Evolutionary conservation across 225 moss, liverwort and hornwort genomes (phyloP).

Genomic region (Neckera pumila): DNA sequence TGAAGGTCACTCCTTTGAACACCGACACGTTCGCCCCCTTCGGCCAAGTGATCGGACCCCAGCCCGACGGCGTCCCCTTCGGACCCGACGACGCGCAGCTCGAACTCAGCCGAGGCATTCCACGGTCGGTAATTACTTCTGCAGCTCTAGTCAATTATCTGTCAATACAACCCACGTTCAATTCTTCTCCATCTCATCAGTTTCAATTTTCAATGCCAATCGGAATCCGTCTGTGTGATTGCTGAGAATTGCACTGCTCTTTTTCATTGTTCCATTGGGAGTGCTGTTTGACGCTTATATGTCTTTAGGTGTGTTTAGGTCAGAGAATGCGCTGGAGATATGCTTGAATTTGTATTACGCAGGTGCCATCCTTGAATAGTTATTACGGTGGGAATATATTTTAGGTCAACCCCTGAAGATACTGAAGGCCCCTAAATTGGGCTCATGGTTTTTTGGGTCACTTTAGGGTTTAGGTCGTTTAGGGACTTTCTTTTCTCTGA

Average conservation of each 20-base stretch:
- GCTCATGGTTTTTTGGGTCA: not conserved
- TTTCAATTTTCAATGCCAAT: not conserved
- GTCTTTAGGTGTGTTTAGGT: not conserved
- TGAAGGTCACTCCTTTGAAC: not conserved
- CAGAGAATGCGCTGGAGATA: not conserved
- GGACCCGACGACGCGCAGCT: slow-evolving; percentile 60
- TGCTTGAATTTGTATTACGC: not conserved
- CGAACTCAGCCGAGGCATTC: slow-evolving; percentile 60
- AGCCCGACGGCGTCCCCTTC: slow-evolving; percentile 27
- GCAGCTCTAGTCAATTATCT: not conserved
- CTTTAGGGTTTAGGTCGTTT: not conserved
- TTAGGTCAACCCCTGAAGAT: not conserved
- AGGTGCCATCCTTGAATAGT: not conserved
- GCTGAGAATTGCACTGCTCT: not conserved
- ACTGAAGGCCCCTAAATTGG: not conserved
- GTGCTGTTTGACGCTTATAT: not conserved
- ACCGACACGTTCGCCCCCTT: slow-evolving; percentile 25
- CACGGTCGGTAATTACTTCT: slow-evolving; percentile 19
- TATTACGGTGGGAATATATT: not conserved
- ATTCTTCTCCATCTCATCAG: not conserved
- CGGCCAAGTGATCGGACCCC: slow-evolving; percentile 41
- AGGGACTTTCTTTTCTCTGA: not conserved
- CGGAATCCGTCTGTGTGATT: not conserved
- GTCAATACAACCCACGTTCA: not conserved
- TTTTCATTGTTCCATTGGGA: not conserved